phyloP scores from a whole-genome alignment of 164 flowering plant genomes.

The Kalanchoe fedtschenkoi region DNA sequence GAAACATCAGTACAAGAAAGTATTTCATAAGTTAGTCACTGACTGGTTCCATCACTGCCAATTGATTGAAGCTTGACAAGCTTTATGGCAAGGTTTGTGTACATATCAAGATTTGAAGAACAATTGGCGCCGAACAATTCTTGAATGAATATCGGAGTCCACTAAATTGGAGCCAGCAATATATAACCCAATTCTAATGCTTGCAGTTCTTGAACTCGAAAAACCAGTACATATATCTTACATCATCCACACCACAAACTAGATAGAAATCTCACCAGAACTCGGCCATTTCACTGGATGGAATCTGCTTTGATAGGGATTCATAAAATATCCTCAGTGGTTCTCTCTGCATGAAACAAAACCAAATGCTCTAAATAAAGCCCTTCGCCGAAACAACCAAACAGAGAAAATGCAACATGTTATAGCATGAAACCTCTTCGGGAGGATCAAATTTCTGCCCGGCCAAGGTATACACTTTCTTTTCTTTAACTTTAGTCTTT shows the following conservation, averaged over 20 bases:
- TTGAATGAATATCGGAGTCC: no score
- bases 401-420: neutral
- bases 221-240: neutral
- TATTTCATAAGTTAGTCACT: no score
- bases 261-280: constrained; percentile 55
- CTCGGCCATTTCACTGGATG: constrained; percentile 96
- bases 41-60: no score
- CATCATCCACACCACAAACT: neutral
- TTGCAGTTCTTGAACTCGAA: neutral
- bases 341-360: constrained; percentile 54
- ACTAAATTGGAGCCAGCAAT: no score
- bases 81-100: no score
- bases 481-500: constrained; percentile 47
- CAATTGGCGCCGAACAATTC: no score
- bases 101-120: no score
- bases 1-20: no score
- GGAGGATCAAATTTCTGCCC: constrained; percentile 90
- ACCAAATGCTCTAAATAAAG: neutral
- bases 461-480: constrained; percentile 67
- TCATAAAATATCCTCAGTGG: constrained; percentile 92
- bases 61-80: no score
- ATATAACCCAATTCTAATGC: no score
- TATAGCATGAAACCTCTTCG: constrained; percentile 56
- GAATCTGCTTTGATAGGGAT: constrained; percentile 77
- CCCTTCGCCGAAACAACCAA: neutral